These are phyloP conservation scores for Camelina laxa DNA, from an alignment of 345 rosid species.

Conservation along the genomic window DNA sequence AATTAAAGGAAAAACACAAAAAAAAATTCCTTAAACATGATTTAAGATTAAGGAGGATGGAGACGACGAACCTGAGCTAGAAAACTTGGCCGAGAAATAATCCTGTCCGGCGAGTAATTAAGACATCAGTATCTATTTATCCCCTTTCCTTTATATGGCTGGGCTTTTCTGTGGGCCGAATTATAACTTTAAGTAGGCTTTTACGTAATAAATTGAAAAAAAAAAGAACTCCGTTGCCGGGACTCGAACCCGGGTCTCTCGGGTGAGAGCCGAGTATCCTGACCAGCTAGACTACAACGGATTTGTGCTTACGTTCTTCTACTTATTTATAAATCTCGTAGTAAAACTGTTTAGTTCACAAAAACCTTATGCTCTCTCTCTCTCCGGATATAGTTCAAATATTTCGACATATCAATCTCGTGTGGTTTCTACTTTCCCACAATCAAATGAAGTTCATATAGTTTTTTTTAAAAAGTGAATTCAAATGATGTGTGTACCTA, in stretches of 20 bases:
- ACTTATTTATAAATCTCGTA: accelerated
- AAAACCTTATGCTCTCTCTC: background rate
- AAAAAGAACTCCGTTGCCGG: conserved; percentile 59
- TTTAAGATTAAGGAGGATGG: background rate
- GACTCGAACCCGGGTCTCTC: conserved; percentile 69
- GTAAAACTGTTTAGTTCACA: background rate
- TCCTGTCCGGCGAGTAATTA: background rate
- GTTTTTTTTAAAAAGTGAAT: background rate
- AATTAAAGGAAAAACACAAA: background rate
- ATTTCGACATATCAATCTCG: conserved; percentile 16
- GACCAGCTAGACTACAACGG: conserved; percentile 57
- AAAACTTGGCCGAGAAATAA: conserved; percentile 13
- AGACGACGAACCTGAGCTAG: conserved; percentile 34
- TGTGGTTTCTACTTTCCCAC: conserved; percentile 3
- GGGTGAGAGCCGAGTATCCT: conserved; percentile 80
- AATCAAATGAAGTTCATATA: background rate
- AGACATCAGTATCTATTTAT: background rate
- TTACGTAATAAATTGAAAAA: background rate
- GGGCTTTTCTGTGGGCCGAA: conserved; percentile 10
- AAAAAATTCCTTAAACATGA: background rate
- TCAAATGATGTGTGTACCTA: conserved; percentile 4
- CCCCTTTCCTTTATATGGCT: background rate
- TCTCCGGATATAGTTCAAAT: background rate
- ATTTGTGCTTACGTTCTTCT: accelerated
- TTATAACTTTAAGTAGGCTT: background rate